These are phyloP conservation scores for Scenedesmus sp. DNA, from an alignment of 163 green algal species.

Conservation along the genomic window DNA sequence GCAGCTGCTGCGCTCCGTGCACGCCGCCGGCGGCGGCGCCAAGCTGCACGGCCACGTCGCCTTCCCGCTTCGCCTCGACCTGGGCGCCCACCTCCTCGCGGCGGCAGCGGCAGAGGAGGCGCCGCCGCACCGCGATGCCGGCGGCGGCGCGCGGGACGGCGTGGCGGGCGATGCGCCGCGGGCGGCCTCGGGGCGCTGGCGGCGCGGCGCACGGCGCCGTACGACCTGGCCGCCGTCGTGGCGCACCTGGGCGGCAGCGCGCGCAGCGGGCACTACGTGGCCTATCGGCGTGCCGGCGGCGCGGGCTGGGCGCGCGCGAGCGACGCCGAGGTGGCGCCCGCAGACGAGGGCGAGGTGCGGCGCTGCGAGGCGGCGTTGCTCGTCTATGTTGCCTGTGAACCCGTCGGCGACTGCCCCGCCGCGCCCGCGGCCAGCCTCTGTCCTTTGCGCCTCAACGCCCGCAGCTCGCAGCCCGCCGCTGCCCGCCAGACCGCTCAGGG, in stretches of 20 bases:
- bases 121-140: not conserved
- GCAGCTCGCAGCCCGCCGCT: no score
- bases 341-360: conserved; percentile 19
- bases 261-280: conserved; percentile 31
- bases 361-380: conserved; percentile 35
- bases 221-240: conserved; percentile 29
- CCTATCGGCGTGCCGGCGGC: conserved; percentile 22
- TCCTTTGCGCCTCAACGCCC: no score
- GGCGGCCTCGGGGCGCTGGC: no score
- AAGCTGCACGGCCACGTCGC: conserved; percentile 37
- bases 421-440: no score
- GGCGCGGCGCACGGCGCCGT: no score
- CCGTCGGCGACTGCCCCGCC: no score
- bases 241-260: conserved; percentile 33
- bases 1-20: conserved; percentile 31
- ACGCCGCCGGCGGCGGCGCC: not conserved
- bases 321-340: conserved; percentile 4
- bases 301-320: conserved; percentile 13
- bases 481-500: no score
- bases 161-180: no score
- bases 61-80: conserved; percentile 16
- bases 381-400: no score
- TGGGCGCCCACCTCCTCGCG: not conserved
- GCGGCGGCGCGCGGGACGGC: not conserved
- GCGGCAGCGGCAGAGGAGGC: not conserved